phyloP scores from a whole-genome alignment of 495 filamentous ascomycete species.

The Hypomontagnella submonticulosa region DNA sequence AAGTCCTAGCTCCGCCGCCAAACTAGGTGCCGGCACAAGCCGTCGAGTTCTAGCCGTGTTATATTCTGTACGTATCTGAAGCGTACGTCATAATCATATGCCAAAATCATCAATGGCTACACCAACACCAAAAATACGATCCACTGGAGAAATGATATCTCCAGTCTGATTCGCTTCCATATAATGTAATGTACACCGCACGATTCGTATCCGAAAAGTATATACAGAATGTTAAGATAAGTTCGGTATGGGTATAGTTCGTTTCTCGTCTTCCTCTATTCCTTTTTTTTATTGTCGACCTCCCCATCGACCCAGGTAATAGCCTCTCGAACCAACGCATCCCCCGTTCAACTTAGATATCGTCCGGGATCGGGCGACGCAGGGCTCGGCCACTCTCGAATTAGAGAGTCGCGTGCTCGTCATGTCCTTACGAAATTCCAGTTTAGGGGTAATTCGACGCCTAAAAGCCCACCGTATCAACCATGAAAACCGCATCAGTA shows the following conservation, averaged over 20 bases:
- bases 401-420: not conserved
- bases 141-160: not conserved
- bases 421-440: not conserved
- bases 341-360: constrained; percentile 26
- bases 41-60: constrained; percentile 8
- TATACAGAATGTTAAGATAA: constrained; percentile 30
- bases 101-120: constrained; percentile 17
- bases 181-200: not conserved
- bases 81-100: constrained; percentile 42
- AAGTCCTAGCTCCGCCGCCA: constrained; percentile 10
- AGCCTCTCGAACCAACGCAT: constrained; percentile 16
- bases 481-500: constrained; percentile 27
- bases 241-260: constrained; percentile 30
- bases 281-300: constrained; percentile 2
- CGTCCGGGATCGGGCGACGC: not conserved
- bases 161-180: constrained; percentile 6
- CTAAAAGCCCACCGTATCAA: constrained; percentile 9
- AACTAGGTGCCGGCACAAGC: constrained; percentile 30
- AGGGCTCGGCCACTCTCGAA: not conserved
- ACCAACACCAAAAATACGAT: not conserved
- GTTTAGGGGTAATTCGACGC: not conserved
- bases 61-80: not conserved
- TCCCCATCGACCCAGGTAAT: not conserved
- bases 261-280: constrained; percentile 21
- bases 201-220: constrained; percentile 28